Base-by-base conservation (phyloP, 2,329 filamentous ascomycete species). In the Cercospora janseana region DNA sequence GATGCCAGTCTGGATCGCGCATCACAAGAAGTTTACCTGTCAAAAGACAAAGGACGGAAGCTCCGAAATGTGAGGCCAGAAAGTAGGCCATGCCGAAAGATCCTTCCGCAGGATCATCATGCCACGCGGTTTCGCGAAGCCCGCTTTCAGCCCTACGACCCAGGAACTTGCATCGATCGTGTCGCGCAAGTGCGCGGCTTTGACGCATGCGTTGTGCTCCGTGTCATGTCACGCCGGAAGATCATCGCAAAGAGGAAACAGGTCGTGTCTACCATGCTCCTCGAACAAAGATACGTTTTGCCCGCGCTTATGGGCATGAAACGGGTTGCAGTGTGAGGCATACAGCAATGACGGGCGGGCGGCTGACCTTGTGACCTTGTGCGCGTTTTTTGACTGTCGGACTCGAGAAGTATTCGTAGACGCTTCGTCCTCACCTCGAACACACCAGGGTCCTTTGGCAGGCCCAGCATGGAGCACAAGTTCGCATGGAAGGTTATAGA, bases 31-130 rank as follows among this genome's bases (percentile, higher is more conserved):
- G n/a, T n/a, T n/a, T n/a, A n/a, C n/a, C n/a, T n/a, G n/a, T n/a
- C n/a, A n/a, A n/a, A n/a, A n/a, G n/a, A n/a, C n/a, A n/a, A n/a
- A n/a, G n/a, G 18, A 29, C 42, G 42, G 42, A 23, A n/a, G n/a
- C 27, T 34, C 42, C 42, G 42, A 45, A 9, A 45, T 34, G 23
- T 37, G 44, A 46, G 23, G 44, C 31, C 23, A 34, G 27, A 27
- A 35, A 35, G 15, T 37, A 38, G 44, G 44, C 32, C 15, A 23
- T 23, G 44, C 42, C 42, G 42, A 45, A 3, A n/a, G 8, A 21
- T 10, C 18, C 21, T 32, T 15, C 34, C 13, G 34, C 34, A 38
- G 21, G 13, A 34, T 34, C 15, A 13, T 6, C 7, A 10, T 34
- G 34, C 34, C 20, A 21, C 15, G 34, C 18, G 10, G 24, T n/a